Percentiles rank a stretch among this genome's conserved stretches.
phyloP scores from a whole-genome alignment of 192 early-diverging fungal species.

The Backusella macrospora region DNA sequence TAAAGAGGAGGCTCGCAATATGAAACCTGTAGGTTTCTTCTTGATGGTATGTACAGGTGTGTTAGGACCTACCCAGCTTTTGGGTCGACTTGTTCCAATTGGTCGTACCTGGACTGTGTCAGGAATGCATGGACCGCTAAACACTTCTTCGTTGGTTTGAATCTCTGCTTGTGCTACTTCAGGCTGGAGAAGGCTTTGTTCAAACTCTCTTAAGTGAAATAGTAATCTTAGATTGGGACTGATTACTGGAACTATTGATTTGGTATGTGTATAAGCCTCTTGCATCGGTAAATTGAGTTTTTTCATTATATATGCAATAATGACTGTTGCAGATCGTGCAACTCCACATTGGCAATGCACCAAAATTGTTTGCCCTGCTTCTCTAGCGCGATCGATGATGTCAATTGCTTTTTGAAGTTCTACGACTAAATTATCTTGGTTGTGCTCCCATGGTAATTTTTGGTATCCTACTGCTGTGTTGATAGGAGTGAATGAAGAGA shows the following conservation, averaged over 20 bases:
- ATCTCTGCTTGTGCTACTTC: background rate
- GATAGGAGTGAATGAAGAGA: background rate
- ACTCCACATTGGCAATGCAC: conserved; percentile 92
- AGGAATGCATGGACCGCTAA: background rate
- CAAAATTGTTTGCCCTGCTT: conserved; percentile 60
- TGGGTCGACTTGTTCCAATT: background rate
- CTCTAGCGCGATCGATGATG: conserved; percentile 67
- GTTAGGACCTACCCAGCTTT: background rate
- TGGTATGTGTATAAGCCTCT: conserved; percentile 79
- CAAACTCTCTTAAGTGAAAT: conserved; percentile 77
- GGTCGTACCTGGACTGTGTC: conserved; percentile 4
- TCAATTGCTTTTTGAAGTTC: conserved; percentile 67
- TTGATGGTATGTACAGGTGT: conserved; percentile 10
- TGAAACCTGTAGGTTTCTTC: conserved; percentile 7
- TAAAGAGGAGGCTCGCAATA: background rate
- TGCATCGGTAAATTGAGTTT: conserved; percentile 56
- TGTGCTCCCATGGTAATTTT: conserved; percentile 75
- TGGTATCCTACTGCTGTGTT: conserved; percentile 51
- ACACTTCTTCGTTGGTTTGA: background rate
- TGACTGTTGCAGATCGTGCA: conserved; percentile 83
- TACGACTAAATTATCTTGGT: conserved; percentile 60
- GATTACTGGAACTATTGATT: conserved; percentile 66
- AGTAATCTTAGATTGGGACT: conserved; percentile 85
- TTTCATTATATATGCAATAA: conserved; percentile 91
- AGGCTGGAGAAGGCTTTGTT: conserved; percentile 24